Evolutionary conservation across 2,329 filamentous ascomycete genomes (phyloP).

Genomic region (Cercospora citrullina): DNA sequence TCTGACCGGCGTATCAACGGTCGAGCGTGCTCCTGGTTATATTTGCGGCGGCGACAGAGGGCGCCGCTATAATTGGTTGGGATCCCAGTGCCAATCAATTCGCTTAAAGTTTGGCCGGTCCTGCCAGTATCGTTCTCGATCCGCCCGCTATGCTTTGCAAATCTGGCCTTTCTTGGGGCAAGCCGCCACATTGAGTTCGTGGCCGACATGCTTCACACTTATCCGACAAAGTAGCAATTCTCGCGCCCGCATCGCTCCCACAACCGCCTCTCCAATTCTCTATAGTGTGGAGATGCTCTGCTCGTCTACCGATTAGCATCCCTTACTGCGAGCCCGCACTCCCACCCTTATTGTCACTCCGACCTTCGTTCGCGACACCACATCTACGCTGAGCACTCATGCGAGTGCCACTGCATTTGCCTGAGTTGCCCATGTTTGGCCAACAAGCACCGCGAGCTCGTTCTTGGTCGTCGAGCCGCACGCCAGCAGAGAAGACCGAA

Average conservation of each 20-base stretch:
- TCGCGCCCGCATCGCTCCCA: conserved; percentile 16
- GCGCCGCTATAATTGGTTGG: conserved; percentile 16
- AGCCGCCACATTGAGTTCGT: conserved; percentile 17
- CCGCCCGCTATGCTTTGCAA: conserved; percentile 7
- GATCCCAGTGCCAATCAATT: conserved; percentile 14
- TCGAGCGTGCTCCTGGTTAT: background rate
- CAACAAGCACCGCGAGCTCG: conserved; percentile 17
- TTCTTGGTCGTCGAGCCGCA: conserved; percentile 20
- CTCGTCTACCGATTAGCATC: conserved; percentile 9
- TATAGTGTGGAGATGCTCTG: conserved; percentile 13
- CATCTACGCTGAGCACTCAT: conserved; percentile 9
- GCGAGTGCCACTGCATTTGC: conserved; percentile 16
- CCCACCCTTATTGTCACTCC: background rate
- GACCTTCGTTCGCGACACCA: background rate
- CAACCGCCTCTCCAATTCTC: conserved; percentile 1
- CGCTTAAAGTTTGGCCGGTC: conserved; percentile 14
- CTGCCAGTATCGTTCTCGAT: conserved; percentile 6
- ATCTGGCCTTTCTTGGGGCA: conserved; percentile 16
- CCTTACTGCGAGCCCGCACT: conserved; percentile 5
- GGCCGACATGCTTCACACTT: conserved; percentile 21
- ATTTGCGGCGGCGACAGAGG: conserved; percentile 9
- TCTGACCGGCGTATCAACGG: conserved; percentile 1
- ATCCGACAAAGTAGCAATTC: conserved; percentile 19
- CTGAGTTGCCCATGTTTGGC: conserved; percentile 19
- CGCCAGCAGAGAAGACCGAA: conserved; percentile 17